Evolutionary conservation across 2,329 filamentous ascomycete genomes (phyloP).

Genomic region (Thyridium curvatum): DNA sequence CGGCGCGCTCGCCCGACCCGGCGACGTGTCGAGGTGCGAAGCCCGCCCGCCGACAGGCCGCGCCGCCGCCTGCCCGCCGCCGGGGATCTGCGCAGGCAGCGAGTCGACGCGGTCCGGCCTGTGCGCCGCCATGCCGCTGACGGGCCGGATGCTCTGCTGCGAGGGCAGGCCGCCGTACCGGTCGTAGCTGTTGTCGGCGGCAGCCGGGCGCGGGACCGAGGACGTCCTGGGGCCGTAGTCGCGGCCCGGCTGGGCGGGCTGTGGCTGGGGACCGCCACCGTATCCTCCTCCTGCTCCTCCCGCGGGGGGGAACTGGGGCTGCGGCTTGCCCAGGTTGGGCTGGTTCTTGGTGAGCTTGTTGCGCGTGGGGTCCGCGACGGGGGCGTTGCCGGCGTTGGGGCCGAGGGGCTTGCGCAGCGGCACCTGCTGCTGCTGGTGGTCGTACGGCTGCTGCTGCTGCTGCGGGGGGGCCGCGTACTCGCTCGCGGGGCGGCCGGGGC

Average conservation of each 20-base stretch:
- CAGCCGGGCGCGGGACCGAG: conserved; percentile 21
- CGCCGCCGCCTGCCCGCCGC: conserved; percentile 1
- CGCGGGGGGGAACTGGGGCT: conserved; percentile 19
- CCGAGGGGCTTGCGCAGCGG: conserved; percentile 6
- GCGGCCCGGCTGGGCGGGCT: conserved; percentile 19
- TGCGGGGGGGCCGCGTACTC: conserved; percentile 14
- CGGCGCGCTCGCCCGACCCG: conserved; percentile 28
- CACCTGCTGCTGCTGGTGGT: conserved; percentile 6
- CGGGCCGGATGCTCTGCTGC: conserved; percentile 9
- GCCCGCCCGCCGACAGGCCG: conserved; percentile 13
- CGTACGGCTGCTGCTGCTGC: conserved; percentile 15
- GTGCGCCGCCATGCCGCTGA: conserved; percentile 15
- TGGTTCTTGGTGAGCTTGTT: conserved; percentile 32
- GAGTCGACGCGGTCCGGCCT: conserved; percentile 19
- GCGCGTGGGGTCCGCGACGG: conserved; percentile 23
- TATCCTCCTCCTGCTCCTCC: too few species aligned
- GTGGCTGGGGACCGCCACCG: conserved; percentile 9
- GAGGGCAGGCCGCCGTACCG: conserved; percentile 17
- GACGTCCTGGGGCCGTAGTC: conserved; percentile 32
- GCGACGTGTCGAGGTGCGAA: conserved; percentile 12
- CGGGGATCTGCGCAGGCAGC: conserved; percentile 9
- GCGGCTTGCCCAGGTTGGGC: conserved; percentile 17
- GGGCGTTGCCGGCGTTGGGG: conserved; percentile 19
- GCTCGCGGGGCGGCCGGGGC: conserved; percentile 23
- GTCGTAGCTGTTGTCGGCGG: conserved; percentile 18